A percentile compares a stretch with the other conserved stretches of the same genome.
These are phyloP conservation scores for Plasmodium falciparum DNA, from an alignment of 169 alveolate genomes.

Conservation along the genomic window DNA sequence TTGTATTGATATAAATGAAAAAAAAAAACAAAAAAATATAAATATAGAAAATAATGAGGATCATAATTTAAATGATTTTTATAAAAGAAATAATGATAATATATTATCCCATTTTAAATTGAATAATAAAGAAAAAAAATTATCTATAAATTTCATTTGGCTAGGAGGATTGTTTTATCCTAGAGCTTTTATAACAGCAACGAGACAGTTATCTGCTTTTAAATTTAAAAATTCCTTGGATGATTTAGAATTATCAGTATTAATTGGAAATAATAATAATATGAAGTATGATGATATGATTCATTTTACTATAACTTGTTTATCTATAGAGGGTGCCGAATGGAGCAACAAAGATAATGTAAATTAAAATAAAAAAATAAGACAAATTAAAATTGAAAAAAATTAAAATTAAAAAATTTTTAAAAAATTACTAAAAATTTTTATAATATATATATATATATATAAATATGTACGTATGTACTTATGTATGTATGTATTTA, in stretches of 20 bases:
- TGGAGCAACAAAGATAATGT: conserved; percentile 79
- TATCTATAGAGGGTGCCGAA: conserved; percentile 90
- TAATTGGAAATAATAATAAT: conserved; percentile 72
- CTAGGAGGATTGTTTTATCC: conserved; percentile 93
- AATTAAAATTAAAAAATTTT: neutral
- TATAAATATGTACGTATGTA: conserved; percentile 2
- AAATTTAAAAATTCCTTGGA: conserved; percentile 88
- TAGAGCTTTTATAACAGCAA: conserved; percentile 93
- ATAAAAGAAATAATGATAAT: conserved; percentile 54
- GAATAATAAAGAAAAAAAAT: neutral
- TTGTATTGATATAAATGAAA: conserved; percentile 5
- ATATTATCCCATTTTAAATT: conserved; percentile 65
- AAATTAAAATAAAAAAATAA: conserved; percentile 1
- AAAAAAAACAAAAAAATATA: neutral
- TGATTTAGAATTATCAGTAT: conserved; percentile 86
- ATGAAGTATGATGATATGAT: conserved; percentile 78
- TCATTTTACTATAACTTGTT: conserved; percentile 86
- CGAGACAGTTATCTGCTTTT: conserved; percentile 89
- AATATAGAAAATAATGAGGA: conserved; percentile 1
- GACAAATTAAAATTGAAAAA: neutral
- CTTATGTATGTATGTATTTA: neutral
- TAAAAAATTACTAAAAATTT: neutral
- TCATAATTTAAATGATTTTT: conserved; percentile 22
- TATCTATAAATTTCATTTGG: conserved; percentile 84
- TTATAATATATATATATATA: neutral